phyloP scores from a whole-genome alignment of 129 eudicot species.

The Helianthus tuberosus region DNA sequence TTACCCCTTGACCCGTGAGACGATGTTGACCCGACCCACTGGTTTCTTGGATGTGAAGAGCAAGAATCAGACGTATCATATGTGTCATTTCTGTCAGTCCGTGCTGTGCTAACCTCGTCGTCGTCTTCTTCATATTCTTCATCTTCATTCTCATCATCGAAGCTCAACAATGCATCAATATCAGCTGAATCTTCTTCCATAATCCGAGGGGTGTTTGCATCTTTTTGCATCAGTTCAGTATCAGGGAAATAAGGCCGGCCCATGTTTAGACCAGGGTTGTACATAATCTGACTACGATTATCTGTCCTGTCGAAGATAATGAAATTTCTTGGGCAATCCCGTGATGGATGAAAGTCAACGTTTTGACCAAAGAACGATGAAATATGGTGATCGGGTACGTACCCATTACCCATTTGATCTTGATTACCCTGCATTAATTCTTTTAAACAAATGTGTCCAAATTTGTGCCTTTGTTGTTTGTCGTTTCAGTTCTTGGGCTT shows the following conservation, averaged over 20 bases:
- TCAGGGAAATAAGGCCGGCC: slow-evolving; percentile 28
- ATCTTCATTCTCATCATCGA: slow-evolving; percentile 46
- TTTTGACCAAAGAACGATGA: slow-evolving; percentile 52
- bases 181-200: slow-evolving; percentile 66
- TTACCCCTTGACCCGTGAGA: slow-evolving; percentile 35
- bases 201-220: slow-evolving; percentile 27
- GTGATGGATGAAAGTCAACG: slow-evolving; percentile 60
- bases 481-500: slow-evolving; percentile 20
- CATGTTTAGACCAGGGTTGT: slow-evolving; percentile 51
- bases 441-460: slow-evolving; percentile 16
- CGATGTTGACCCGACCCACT: slow-evolving; percentile 32
- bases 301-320: slow-evolving; percentile 70
- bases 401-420: slow-evolving; percentile 49
- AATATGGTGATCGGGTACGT: slow-evolving; percentile 33
- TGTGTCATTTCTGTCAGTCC: slow-evolving; percentile 41
- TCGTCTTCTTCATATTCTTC: slow-evolving; percentile 42
- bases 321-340: slow-evolving; percentile 69
- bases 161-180: slow-evolving; percentile 74
- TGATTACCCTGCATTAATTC: slow-evolving; percentile 56
- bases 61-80: slow-evolving; percentile 63
- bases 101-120: slow-evolving; percentile 76
- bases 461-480: slow-evolving; percentile 24
- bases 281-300: slow-evolving; percentile 65
- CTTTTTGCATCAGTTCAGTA: slow-evolving; percentile 30
- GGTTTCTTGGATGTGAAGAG: slow-evolving; percentile 44